Evolutionary conservation across 2,329 filamentous ascomycete species (phyloP).

Genomic region (Pseudopithomyces chartarum): DNA sequence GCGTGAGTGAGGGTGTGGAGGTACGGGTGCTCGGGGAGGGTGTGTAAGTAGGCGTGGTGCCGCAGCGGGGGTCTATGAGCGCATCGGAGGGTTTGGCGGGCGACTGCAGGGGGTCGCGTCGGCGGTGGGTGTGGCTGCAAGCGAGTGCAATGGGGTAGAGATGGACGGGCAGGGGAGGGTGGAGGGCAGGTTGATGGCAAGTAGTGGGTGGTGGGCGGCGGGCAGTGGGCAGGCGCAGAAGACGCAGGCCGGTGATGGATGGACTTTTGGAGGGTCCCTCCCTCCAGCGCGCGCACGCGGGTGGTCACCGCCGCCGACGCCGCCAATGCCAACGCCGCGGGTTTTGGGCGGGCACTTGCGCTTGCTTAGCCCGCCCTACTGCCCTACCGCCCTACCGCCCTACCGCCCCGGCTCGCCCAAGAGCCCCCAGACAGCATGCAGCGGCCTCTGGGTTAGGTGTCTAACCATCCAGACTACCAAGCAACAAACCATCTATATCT

Average conservation of each 20-base stretch:
- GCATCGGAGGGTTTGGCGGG: neutral
- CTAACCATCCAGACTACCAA: too few species aligned
- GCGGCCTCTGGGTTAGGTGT: too few species aligned
- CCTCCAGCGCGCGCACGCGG: neutral
- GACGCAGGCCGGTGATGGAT: neutral
- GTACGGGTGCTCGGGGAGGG: neutral
- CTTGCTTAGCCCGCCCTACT: too few species aligned
- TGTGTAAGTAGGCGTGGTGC: neutral
- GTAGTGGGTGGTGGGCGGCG: too few species aligned
- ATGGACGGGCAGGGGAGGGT: neutral
- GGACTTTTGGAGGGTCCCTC: neutral
- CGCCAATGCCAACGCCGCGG: too few species aligned
- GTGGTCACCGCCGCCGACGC: neutral
- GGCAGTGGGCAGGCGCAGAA: too few species aligned
- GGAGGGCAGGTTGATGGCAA: too few species aligned
- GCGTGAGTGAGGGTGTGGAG: neutral
- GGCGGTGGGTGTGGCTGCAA: neutral
- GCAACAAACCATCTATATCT: too few species aligned
- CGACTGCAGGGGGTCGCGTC: slow-evolving; percentile 2
- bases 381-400: too few species aligned
- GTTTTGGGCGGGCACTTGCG: too few species aligned
- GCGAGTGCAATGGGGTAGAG: neutral
- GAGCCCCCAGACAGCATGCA: too few species aligned
- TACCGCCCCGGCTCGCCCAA: too few species aligned
- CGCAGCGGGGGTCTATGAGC: slow-evolving; percentile 6